Conservation (phyloP, 2,329 filamentous ascomycete species). For the Beauveria bassiana region DNA sequence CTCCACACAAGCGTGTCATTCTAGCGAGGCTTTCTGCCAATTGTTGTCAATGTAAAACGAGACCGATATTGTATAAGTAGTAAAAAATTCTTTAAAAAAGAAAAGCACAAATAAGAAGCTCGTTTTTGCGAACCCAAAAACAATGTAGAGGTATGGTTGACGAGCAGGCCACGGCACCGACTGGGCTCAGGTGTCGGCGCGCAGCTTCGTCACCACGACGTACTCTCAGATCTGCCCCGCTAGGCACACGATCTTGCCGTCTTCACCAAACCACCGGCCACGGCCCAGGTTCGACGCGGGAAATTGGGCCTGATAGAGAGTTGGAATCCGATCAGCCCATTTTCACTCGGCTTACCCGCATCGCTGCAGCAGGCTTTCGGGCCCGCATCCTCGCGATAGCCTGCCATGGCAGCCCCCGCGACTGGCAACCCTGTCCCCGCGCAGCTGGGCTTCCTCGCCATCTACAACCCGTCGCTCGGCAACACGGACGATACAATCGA, state of each 20-base stretch:
- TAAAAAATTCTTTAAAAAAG: too few relatives aligned
- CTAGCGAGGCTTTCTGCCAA: background rate
- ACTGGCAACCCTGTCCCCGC: constrained; percentile 47
- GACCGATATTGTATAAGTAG: too few relatives aligned
- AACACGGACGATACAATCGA: constrained; percentile 49
- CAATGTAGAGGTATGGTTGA: background rate
- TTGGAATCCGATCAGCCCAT: background rate
- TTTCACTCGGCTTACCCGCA: background rate
- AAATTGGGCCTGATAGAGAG: background rate
- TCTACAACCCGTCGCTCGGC: constrained; percentile 86
- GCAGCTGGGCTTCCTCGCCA: constrained; percentile 81
- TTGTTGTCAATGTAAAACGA: background rate
- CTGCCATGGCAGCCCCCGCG: constrained; percentile 13
- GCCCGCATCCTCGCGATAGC: background rate
- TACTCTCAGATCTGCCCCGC: background rate
- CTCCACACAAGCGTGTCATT: background rate
- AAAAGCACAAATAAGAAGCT: background rate
- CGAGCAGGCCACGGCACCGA: background rate
- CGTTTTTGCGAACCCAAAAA: background rate
- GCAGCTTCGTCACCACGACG: background rate
- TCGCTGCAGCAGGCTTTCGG: background rate
- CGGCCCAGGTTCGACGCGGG: background rate
- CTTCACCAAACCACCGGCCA: background rate
- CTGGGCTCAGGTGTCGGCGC: background rate
- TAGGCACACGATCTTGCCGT: background rate